Evolutionary conservation across 2,329 filamentous ascomycete genomes (phyloP), one percentile per base, ranked within the genome.

Genomic region (Aspergillus sp.): DNA sequence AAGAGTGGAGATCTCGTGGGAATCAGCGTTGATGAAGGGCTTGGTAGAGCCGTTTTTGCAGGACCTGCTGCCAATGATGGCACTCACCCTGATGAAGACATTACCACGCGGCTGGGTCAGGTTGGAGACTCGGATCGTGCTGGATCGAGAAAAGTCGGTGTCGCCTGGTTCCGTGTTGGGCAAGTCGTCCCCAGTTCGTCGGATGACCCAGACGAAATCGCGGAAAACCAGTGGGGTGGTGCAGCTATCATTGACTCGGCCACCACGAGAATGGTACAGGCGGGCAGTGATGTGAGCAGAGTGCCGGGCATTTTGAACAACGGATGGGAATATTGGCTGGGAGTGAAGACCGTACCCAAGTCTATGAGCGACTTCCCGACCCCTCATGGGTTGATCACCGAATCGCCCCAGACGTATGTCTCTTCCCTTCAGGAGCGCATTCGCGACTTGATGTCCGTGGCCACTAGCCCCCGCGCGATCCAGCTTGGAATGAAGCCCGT

Each of bases 91-190:
- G 85, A 93, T 29, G 90, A 96, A 53, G 91, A 96, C 60, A 75
- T 82, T 25, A 81, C 65, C 38, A 59, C 65, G 52, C 71, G 74
- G 57, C 62, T 78, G 60, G 60, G 68, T 42, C 63, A 75, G 31
- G 58, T 58, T n/a, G 31, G 63, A 14, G 54, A 67, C 59, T 16
- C 59, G 53, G 31, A 60, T 34, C 50, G 62, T 20, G 43, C 63
- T 45, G 58, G 58, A 20, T 58, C 76, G 74, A 60, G 84, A 81
- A 70, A 82, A 78, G 63, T 73, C 29, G 72, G 72, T 25, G 88
- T 96, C 17, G 92, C 90, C 6, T 99, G 94, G 94, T 97, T 97
- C 78, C 89, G 87, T 58, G 88, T 99, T 38, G 88, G 88, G 36
- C 88, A 90, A 54, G 86, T 95, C 31, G 73, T 76, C 43, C 73